Percentiles rank a stretch among this genome's conserved stretches.
phyloP scores from a whole-genome alignment of 495 filamentous ascomycete species.

The Mycothermus thermophilus region DNA sequence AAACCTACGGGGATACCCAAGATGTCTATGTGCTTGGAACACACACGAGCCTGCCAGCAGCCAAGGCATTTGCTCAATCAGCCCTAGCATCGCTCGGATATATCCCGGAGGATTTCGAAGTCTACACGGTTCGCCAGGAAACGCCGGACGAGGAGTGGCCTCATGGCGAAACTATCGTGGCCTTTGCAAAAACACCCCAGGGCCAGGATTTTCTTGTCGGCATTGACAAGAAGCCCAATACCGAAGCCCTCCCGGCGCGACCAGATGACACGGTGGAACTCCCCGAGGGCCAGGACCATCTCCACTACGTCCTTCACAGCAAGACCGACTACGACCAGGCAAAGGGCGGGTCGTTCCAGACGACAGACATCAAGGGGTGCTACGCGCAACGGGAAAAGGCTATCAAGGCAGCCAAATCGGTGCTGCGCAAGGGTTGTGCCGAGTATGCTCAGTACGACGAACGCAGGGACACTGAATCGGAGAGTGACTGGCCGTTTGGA shows the following conservation, averaged over 20 bases:
- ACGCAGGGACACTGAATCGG: slow-evolving; percentile 8
- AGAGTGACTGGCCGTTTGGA: slow-evolving; percentile 29
- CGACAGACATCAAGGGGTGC: slow-evolving; percentile 26
- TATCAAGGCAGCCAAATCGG: slow-evolving; percentile 14
- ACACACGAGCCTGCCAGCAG: slow-evolving; percentile 20
- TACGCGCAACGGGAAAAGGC: slow-evolving; percentile 20
- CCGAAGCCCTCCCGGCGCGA: slow-evolving; percentile 12
- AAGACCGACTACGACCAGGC: slow-evolving; percentile 27
- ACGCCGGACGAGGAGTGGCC: slow-evolving; percentile 12
- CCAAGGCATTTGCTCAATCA: slow-evolving; percentile 19
- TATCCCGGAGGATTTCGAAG: slow-evolving; percentile 22
- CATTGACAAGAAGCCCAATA: slow-evolving; percentile 27
- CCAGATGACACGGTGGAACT: slow-evolving; percentile 10
- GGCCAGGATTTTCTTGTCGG: slow-evolving; percentile 26
- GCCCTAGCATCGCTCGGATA: slow-evolving; percentile 22
- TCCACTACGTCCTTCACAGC: slow-evolving; percentile 32
- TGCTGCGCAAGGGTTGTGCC: slow-evolving; percentile 13
- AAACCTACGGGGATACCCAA: slow-evolving; percentile 19
- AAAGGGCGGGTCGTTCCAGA: slow-evolving; percentile 19
- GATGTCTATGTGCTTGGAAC: slow-evolving; percentile 26
- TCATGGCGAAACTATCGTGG: slow-evolving; percentile 25
- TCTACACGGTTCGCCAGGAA: slow-evolving; percentile 10
- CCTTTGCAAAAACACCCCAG: slow-evolving; percentile 20
- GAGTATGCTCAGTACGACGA: slow-evolving; percentile 30
- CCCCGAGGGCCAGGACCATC: slow-evolving; percentile 13